These are phyloP conservation scores for Hydrangea macrophylla DNA, from an alignment of 148 eudicot genomes.

Conservation along the genomic window DNA sequence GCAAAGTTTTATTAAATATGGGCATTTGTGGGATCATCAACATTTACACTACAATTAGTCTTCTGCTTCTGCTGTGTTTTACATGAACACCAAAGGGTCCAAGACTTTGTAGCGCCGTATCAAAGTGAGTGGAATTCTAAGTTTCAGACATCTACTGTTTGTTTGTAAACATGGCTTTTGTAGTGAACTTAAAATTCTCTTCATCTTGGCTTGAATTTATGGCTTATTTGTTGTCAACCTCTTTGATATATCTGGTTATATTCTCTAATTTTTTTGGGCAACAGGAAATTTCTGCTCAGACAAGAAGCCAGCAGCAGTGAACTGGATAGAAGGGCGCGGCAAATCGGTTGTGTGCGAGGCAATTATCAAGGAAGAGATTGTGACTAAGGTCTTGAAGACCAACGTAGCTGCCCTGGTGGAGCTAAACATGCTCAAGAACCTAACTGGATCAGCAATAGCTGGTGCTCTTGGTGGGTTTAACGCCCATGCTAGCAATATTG, in stretches of 20 bases:
- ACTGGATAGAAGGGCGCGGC: constrained; percentile 50
- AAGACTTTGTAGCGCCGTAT: too few relatives aligned
- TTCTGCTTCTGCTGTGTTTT: too few relatives aligned
- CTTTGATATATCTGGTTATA: not conserved
- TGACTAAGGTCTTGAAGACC: constrained; percentile 41
- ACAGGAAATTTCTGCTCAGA: constrained; percentile 49
- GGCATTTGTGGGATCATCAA: too few relatives aligned
- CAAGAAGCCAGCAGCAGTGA: constrained; percentile 51
- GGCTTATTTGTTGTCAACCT: too few relatives aligned
- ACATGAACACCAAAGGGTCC: too few relatives aligned
- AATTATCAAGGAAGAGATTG: constrained; percentile 39
- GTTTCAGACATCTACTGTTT: too few relatives aligned
- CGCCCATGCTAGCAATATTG: constrained; percentile 48
- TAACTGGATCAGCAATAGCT: constrained; percentile 47
- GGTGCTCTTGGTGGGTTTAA: constrained; percentile 52
- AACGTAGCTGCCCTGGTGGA: constrained; percentile 37
- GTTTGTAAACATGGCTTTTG: not conserved
- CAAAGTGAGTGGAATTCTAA: too few relatives aligned
- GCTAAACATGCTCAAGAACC: constrained; percentile 56
- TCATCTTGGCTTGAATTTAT: not conserved
- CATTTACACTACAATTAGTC: too few relatives aligned
- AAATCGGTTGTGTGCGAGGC: constrained; percentile 47
- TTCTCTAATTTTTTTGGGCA: not conserved
- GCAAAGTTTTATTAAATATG: too few relatives aligned
- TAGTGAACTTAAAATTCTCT: not conserved